Percentiles rank a stretch among this genome's conserved stretches.
Evolutionary conservation across 202 grass and related monocot species (phyloP).

Genomic region (Zoysia matrella): DNA sequence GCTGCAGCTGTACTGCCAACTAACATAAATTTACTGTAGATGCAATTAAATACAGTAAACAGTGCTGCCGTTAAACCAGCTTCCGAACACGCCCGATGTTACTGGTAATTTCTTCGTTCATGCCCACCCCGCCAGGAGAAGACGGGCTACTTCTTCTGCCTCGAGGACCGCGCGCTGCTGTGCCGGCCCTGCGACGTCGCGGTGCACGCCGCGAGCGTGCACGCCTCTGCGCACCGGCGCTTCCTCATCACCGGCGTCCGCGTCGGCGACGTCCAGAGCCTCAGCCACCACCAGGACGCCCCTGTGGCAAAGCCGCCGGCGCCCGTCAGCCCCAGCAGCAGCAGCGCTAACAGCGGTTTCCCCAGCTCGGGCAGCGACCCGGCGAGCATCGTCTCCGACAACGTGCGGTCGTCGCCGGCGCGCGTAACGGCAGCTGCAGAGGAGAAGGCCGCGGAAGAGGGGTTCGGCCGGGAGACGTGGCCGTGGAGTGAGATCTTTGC

Average conservation of each 20-base stretch:
- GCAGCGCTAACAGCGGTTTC: constrained; percentile 40
- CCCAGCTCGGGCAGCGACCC: constrained; percentile 16
- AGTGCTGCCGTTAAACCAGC: too few relatives aligned
- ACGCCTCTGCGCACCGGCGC: constrained; percentile 59
- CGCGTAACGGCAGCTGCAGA: background rate
- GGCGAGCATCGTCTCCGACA: background rate
- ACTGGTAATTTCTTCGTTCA: background rate
- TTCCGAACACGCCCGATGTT: too few relatives aligned
- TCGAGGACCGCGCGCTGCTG: constrained; percentile 32
- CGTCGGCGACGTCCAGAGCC: constrained; percentile 46
- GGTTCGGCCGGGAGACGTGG: constrained; percentile 42
- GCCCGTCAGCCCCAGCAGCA: constrained; percentile 40
- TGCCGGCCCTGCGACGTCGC: constrained; percentile 74
- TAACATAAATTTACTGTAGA: too few relatives aligned
- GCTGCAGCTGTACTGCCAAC: too few relatives aligned
- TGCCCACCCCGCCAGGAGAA: constrained; percentile 47
- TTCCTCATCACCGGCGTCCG: constrained; percentile 82
- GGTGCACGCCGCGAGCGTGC: constrained; percentile 55
- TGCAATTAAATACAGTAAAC: too few relatives aligned
- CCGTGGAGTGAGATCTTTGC: constrained; percentile 62
- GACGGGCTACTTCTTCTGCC: constrained; percentile 75
- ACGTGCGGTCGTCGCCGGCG: background rate
- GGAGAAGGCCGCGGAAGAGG: background rate
- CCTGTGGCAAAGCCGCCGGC: constrained; percentile 1
- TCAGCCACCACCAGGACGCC: constrained; percentile 27